Percentiles rank a stretch among this genome's conserved stretches.
Conservation (phyloP, 1,284 basidiomycete species). For the Tremellales sp. region DNA sequence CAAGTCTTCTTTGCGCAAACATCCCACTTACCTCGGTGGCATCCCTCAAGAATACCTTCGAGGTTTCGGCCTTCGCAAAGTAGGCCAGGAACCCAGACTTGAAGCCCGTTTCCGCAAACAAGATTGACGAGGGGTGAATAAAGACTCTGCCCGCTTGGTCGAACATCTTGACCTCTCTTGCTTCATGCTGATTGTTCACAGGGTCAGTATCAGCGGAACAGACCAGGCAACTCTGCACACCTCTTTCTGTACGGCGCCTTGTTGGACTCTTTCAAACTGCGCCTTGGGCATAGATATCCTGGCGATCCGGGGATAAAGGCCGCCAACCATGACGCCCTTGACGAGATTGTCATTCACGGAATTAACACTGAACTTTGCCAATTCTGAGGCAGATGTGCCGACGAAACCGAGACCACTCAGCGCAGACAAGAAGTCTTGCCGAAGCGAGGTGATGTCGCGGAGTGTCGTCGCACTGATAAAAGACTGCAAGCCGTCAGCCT, state of each 20-base stretch:
- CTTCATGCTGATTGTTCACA: constrained; percentile 55
- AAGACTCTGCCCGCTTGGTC: constrained; percentile 54
- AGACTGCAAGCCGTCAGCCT: constrained; percentile 54
- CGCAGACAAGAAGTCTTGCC: constrained; percentile 70
- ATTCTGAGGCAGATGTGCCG: constrained; percentile 44
- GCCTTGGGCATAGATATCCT: constrained; percentile 70
- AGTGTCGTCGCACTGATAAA: constrained; percentile 73
- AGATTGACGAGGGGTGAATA: constrained; percentile 72
- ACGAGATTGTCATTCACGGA: constrained; percentile 65
- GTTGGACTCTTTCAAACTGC: constrained; percentile 76
- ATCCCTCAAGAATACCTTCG: constrained; percentile 80
- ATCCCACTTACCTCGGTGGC: constrained; percentile 68
- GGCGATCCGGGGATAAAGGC: constrained; percentile 74
- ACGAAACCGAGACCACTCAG: constrained; percentile 73
- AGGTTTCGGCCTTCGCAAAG: constrained; percentile 78
- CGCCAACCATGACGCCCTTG: constrained; percentile 76
- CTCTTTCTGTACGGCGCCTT: constrained; percentile 74
- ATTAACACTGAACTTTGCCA: constrained; percentile 54
- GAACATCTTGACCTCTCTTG: constrained; percentile 74
- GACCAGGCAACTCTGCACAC: constrained; percentile 19
- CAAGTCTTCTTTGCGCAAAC: not conserved
- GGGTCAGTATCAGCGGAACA: no score
- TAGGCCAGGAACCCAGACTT: constrained; percentile 74
- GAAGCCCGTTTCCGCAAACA: constrained; percentile 72
- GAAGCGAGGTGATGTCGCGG: constrained; percentile 75